phyloP scores from a whole-genome alignment of 495 filamentous ascomycete genomes.

The Penicillium fimorum region DNA sequence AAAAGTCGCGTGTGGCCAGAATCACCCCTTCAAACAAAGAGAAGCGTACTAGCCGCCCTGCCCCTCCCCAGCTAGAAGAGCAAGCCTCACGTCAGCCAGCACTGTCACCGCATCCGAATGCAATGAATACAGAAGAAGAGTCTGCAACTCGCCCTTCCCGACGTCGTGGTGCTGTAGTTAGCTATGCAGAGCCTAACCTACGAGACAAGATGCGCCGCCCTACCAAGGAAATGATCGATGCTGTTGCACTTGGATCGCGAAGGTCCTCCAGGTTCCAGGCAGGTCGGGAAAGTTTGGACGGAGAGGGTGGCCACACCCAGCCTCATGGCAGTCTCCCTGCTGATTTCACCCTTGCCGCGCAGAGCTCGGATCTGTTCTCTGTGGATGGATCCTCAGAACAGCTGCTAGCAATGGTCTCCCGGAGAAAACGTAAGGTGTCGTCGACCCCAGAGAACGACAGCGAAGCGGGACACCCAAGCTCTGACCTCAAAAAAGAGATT shows the following conservation, averaged over 20 bases:
- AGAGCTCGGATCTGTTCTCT: conserved; percentile 3
- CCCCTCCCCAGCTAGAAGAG: conserved; percentile 15
- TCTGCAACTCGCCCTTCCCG: conserved; percentile 56
- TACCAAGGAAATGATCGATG: conserved; percentile 69
- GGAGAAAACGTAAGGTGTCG: conserved; percentile 35
- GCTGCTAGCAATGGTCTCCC: conserved; percentile 24
- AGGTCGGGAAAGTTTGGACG: conserved; percentile 21
- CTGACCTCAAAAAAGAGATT: conserved; percentile 2
- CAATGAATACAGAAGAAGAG: conserved; percentile 9
- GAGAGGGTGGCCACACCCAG: conserved; percentile 11
- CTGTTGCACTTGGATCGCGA: conserved; percentile 55
- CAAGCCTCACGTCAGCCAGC: conserved; percentile 2
- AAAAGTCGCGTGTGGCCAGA: conserved; percentile 15
- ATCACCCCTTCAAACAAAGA: conserved; percentile 12
- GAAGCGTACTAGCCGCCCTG: conserved; percentile 14
- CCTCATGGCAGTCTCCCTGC: conserved; percentile 2
- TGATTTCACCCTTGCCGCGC: conserved; percentile 12
- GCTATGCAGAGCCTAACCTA: conserved; percentile 83
- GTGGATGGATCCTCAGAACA: conserved; percentile 13
- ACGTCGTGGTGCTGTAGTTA: conserved; percentile 64
- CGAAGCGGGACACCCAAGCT: not conserved
- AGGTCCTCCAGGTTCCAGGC: conserved; percentile 33
- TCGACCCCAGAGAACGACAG: conserved; percentile 18
- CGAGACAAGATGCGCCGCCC: conserved; percentile 85
- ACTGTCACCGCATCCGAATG: conserved; percentile 6